Conservation (phyloP, 768 basidiomycete genomes). For the Lactifluus echinatus region DNA sequence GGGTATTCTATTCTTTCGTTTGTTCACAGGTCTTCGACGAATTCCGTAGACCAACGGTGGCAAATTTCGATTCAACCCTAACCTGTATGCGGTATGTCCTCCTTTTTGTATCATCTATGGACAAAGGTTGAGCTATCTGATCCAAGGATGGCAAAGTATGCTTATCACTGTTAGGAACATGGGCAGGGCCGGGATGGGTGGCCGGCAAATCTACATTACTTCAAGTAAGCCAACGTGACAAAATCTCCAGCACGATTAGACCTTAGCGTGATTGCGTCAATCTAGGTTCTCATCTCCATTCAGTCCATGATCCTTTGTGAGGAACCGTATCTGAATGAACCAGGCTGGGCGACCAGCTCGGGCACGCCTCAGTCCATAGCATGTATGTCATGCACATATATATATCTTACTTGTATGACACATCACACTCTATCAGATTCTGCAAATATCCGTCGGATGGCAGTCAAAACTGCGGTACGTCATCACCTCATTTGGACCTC, state of each 20-base stretch:
- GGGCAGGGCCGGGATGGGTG: slow-evolving; percentile 91
- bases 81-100: slow-evolving; percentile 72
- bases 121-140: neutral
- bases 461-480: slow-evolving; percentile 75
- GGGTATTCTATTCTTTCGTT: slow-evolving; percentile 18
- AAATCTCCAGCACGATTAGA: neutral
- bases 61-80: slow-evolving; percentile 88
- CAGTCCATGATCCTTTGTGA: slow-evolving; percentile 96
- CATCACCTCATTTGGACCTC: neutral
- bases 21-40: neutral
- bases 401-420: neutral
- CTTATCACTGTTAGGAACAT: slow-evolving; percentile 83
- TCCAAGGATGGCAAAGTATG: slow-evolving; percentile 88
- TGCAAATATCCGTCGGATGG: slow-evolving; percentile 89
- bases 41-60: slow-evolving; percentile 67
- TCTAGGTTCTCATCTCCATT: slow-evolving; percentile 77
- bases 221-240: slow-evolving; percentile 42
- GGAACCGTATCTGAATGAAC: slow-evolving; percentile 90
- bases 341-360: slow-evolving; percentile 68
- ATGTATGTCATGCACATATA: slow-evolving; percentile 41
- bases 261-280: neutral
- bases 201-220: slow-evolving; percentile 83
- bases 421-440: slow-evolving; percentile 48
- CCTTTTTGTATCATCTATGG: neutral
- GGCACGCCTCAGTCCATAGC: slow-evolving; percentile 70